Evolutionary conservation across 306 rosid species (phyloP), one percentile per base, ranked within the genome.

Genomic region (Coriaria nepalensis): DNA sequence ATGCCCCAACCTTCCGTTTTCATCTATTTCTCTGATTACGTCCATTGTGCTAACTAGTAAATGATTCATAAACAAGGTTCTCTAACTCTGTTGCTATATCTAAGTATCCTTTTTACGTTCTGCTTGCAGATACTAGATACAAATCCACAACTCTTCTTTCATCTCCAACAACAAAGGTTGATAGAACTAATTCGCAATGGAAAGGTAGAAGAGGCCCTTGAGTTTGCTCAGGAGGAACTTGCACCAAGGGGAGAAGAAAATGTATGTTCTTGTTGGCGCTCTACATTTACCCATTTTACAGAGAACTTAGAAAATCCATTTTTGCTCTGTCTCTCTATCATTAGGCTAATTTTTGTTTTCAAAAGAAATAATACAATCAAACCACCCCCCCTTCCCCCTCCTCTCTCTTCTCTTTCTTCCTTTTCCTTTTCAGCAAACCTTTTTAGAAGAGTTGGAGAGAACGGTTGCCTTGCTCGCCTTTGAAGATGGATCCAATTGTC

Each of bases 171-270:
- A 55, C 98, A 84, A 61, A 76, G 95, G 50, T 55, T 90, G 71
- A 81, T 90, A 60, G 98, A 85, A 66, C 79, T 90, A 46, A 90
- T 90, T 59, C 71, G 93, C 45, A 73, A 79, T 65, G 94, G 94
- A 49, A 90, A 82, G 66, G 70, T 85, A 43, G 98, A 85, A 64
- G 94, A 85, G 77, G 98, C 95, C 34, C 68, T 90, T 38, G 98
- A 79, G 66, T 90, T 85, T 77, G 95, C 98, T 8, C 98, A 81
- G 67, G 95, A 90, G 70, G 98, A 90, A 77, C 80, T 90, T 59
- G 96, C 94, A 9, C 96, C 96, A 51, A 79, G 98, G 71, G 98
- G 95, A 53, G 87, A 90, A 81, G 93, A 90, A 79, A 85, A 90
- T 75, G 98, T 85, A 71, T 72, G 55, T 59, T 57, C n/a, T n/a